A percentile compares a stretch with the other conserved stretches of the same genome.
These are phyloP conservation scores for Cryptosporidium meleagridis DNA, from an alignment of 169 alveolate species.

Conservation along the genomic window DNA sequence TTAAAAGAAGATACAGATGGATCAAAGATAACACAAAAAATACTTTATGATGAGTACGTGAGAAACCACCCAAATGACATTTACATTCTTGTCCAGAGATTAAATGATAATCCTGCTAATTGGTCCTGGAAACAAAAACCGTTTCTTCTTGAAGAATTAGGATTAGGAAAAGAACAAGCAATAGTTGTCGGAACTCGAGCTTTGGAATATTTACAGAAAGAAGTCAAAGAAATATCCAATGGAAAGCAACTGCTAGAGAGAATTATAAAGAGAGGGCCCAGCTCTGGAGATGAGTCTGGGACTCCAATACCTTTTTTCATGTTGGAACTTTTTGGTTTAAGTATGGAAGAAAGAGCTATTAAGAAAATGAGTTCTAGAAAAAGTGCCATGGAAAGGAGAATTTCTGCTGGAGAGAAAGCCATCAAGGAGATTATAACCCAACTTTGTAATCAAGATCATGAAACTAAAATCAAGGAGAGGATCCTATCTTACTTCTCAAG, in stretches of 20 bases:
- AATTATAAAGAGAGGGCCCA: too few relatives aligned
- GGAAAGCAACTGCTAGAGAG: too few relatives aligned
- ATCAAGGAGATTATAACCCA: too few relatives aligned
- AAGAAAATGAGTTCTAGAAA: conserved; percentile 82
- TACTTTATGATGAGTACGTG: conserved; percentile 87
- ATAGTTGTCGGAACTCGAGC: conserved; percentile 91
- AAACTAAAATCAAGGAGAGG: conserved; percentile 78
- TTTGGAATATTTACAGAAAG: conserved; percentile 83
- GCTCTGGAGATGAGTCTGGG: conserved; percentile 80
- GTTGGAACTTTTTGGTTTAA: conserved; percentile 85
- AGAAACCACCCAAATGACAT: conserved; percentile 43
- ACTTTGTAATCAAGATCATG: conserved; percentile 76
- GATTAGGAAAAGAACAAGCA: conserved; percentile 87
- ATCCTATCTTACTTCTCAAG: conserved; percentile 81
- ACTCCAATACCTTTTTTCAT: conserved; percentile 84
- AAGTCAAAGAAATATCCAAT: conserved; percentile 42
- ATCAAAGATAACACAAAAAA: conserved; percentile 86
- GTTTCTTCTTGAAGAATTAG: conserved; percentile 79
- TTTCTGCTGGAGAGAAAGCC: conserved; percentile 77
- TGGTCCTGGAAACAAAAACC: conserved; percentile 4
- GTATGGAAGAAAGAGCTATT: conserved; percentile 86
- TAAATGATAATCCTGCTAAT: too few relatives aligned
- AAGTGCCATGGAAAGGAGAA: conserved; percentile 85
- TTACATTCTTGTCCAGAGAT: too few relatives aligned
- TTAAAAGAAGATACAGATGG: conserved; percentile 90